phyloP scores from a whole-genome alignment of 2,329 filamentous ascomycete species.

The Colletotrichum eremochloae region DNA sequence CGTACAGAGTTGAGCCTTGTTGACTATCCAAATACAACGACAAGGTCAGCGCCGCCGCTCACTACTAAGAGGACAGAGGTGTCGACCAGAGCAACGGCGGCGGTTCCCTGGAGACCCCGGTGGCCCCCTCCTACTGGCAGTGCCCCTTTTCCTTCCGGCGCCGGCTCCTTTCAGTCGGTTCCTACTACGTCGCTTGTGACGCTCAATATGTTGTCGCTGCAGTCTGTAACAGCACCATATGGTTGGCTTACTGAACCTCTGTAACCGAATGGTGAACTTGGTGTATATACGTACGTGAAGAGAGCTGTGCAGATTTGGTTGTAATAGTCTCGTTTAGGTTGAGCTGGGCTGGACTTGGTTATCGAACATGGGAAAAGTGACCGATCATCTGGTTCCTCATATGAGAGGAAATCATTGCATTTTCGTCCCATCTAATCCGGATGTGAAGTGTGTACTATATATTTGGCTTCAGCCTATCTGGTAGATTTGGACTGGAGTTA shows the following conservation, averaged over 20 bases:
- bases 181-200: not conserved
- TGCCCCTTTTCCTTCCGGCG: not conserved
- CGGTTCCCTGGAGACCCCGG: constrained; percentile 22
- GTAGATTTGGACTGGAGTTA: no score
- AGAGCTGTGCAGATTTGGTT: not conserved
- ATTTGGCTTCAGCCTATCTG: no score
- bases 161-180: not conserved
- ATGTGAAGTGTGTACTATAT: no score
- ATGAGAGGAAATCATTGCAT: not conserved
- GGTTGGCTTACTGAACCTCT: not conserved
- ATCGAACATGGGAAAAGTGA: not conserved
- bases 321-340: not conserved
- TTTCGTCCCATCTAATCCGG: not conserved
- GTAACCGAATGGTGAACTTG: not conserved
- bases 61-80: constrained; percentile 37
- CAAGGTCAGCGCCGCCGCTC: constrained; percentile 34
- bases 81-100: constrained; percentile 34
- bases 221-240: not conserved
- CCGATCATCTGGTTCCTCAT: not conserved
- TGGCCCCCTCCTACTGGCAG: constrained; percentile 17
- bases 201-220: not conserved
- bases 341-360: not conserved
- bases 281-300: not conserved
- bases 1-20: no score
- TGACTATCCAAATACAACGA: constrained; percentile 7